Conservation (phyloP, 2,329 filamentous ascomycete species). For the Penicillium sp. region DNA sequence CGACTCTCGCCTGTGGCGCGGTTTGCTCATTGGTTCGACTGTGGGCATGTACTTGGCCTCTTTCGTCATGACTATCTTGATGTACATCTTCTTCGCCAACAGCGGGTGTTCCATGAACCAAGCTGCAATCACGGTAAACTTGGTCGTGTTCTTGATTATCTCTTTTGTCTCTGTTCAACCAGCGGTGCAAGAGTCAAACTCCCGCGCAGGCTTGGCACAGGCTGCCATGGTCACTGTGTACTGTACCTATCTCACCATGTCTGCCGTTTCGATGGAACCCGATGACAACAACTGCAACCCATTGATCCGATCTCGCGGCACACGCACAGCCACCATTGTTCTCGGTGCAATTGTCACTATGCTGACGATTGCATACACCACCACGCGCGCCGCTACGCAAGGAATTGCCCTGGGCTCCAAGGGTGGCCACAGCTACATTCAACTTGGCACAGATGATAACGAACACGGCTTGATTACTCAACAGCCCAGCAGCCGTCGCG, state of each 20-base stretch:
- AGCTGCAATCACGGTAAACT: constrained; percentile 85
- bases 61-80: constrained; percentile 89
- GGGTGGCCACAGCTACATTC: constrained; percentile 55
- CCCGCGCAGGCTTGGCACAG: constrained; percentile 92
- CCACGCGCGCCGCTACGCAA: constrained; percentile 92
- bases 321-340: constrained; percentile 85
- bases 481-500: constrained; percentile 75
- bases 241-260: constrained; percentile 98
- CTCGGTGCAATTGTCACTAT: constrained; percentile 95
- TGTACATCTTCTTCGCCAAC: constrained; percentile 93
- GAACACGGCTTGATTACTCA: constrained; percentile 88
- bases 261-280: constrained; percentile 96
- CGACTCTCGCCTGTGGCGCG: constrained; percentile 82
- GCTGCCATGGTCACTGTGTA: constrained; percentile 96
- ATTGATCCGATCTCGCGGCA: constrained; percentile 77
- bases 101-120: constrained; percentile 92
- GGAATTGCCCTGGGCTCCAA: constrained; percentile 60
- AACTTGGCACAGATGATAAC: constrained; percentile 67
- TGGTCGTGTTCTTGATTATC: constrained; percentile 77
- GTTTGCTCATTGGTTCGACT: constrained; percentile 86
- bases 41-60: constrained; percentile 90
- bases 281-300: constrained; percentile 95
- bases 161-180: constrained; percentile 88
- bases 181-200: constrained; percentile 84
- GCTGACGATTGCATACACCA: constrained; percentile 95